Conservation (phyloP, 352 stramenopile genomes). For the Blastocystis sp. region DNA sequence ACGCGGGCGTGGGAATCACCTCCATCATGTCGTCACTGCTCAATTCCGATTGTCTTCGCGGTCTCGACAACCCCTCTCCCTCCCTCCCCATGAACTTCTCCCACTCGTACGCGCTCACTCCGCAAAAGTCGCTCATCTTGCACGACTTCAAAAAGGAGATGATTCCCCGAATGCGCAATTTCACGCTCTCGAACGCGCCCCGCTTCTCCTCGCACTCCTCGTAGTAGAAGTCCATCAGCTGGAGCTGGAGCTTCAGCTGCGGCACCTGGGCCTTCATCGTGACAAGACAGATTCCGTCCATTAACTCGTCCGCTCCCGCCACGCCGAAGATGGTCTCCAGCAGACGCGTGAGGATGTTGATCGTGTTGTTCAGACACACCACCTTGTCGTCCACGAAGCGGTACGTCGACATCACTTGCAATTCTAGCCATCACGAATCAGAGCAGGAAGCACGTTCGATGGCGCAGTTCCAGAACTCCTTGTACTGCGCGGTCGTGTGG, state of each 20-base stretch:
- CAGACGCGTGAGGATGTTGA: slow-evolving; percentile 64
- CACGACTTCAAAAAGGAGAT: slow-evolving; percentile 61
- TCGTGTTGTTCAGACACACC: slow-evolving; percentile 37
- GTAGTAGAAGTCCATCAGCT: slow-evolving; percentile 70
- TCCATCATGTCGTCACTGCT: slow-evolving; percentile 52
- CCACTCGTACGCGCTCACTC: background rate
- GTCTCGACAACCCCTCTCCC: background rate
- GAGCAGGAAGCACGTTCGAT: slow-evolving; percentile 23
- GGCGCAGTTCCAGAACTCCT: slow-evolving; percentile 65
- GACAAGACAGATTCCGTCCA: slow-evolving; percentile 60
- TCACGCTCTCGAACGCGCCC: slow-evolving; percentile 61
- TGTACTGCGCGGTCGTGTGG: slow-evolving; percentile 54
- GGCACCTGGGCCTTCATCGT: slow-evolving; percentile 31
- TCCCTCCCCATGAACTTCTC: slow-evolving; percentile 35
- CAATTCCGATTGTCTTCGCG: slow-evolving; percentile 9
- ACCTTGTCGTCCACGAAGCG: slow-evolving; percentile 61
- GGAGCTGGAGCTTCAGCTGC: slow-evolving; percentile 39
- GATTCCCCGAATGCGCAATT: slow-evolving; percentile 55
- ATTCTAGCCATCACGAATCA: background rate
- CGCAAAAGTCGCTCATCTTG: slow-evolving; percentile 24
- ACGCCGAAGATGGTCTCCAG: slow-evolving; percentile 59
- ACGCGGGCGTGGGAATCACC: background rate
- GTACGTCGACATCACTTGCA: slow-evolving; percentile 53
- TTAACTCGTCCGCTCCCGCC: slow-evolving; percentile 57
- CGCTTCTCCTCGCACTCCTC: slow-evolving; percentile 3